These are phyloP conservation scores for Candida sanyaensis DNA, from an alignment of 1,139 yeast genomes.

Conservation along the genomic window DNA sequence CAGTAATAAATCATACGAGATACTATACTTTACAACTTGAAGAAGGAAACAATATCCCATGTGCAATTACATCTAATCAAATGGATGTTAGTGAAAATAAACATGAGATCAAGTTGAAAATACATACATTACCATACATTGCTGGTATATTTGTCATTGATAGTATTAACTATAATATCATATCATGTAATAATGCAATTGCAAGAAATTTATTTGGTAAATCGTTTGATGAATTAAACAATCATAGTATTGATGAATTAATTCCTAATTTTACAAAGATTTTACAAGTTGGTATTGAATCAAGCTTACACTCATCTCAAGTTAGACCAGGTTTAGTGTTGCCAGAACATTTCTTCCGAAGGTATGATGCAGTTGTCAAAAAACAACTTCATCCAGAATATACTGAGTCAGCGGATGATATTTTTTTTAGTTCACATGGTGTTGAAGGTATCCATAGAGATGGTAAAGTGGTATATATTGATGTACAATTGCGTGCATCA, in stretches of 20 bases:
- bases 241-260: slow-evolving; percentile 53
- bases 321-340: slow-evolving; percentile 61
- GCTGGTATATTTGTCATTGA: slow-evolving; percentile 84
- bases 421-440: slow-evolving; percentile 65
- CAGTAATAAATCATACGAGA: slow-evolving; percentile 54
- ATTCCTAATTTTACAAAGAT: slow-evolving; percentile 67
- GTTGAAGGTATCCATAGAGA: slow-evolving; percentile 69
- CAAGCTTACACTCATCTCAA: slow-evolving; percentile 36
- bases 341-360: slow-evolving; percentile 88
- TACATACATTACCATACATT: slow-evolving; percentile 80
- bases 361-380: slow-evolving; percentile 39
- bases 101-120: slow-evolving; percentile 52
- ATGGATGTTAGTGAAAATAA: slow-evolving; percentile 45
- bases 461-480: slow-evolving; percentile 65
- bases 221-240: slow-evolving; percentile 46
- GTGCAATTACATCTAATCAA: slow-evolving; percentile 68
- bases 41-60: slow-evolving; percentile 52
- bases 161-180: slow-evolving; percentile 43
- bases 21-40: slow-evolving; percentile 61
- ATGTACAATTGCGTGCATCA: slow-evolving; percentile 78
- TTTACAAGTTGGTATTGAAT: slow-evolving; percentile 48
- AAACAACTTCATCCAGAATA: slow-evolving; percentile 11
- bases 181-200: slow-evolving; percentile 77
- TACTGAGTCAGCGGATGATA: slow-evolving; percentile 30
- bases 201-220: slow-evolving; percentile 79